phyloP scores from a whole-genome alignment of 2,329 filamentous ascomycete species.

The Alternaria ethzedia region DNA sequence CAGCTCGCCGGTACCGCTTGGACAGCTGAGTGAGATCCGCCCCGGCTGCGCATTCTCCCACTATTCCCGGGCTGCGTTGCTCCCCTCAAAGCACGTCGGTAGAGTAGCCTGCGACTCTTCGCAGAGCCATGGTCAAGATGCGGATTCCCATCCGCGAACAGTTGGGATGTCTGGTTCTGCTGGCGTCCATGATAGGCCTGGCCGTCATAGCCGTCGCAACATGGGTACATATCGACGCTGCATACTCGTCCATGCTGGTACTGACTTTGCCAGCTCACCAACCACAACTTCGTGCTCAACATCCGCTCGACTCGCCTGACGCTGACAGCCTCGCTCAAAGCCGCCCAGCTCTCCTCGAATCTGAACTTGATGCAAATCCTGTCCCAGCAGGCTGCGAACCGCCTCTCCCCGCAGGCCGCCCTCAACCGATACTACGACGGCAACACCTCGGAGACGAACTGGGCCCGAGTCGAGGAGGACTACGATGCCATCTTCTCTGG shows the following conservation, averaged over 20 bases:
- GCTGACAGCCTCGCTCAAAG: slow-evolving; percentile 85
- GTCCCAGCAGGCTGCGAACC: slow-evolving; percentile 73
- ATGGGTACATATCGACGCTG: slow-evolving; percentile 47
- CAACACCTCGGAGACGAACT: slow-evolving; percentile 64
- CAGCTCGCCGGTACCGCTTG: slow-evolving; percentile 12
- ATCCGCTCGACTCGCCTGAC: slow-evolving; percentile 68
- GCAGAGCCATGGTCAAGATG: slow-evolving; percentile 62
- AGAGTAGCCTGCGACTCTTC: not conserved
- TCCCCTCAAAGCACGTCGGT: slow-evolving; percentile 5
- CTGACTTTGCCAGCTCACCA: slow-evolving; percentile 57
- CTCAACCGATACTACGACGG: slow-evolving; percentile 61
- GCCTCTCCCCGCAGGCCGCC: slow-evolving; percentile 60
- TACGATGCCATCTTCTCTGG: slow-evolving; percentile 73
- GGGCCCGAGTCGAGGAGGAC: slow-evolving; percentile 67
- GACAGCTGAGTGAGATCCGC: not conserved
- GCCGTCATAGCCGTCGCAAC: slow-evolving; percentile 81
- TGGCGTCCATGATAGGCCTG: slow-evolving; percentile 75
- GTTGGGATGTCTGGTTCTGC: slow-evolving; percentile 78
- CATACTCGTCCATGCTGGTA: slow-evolving; percentile 6
- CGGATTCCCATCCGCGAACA: slow-evolving; percentile 88
- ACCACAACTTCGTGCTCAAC: slow-evolving; percentile 65
- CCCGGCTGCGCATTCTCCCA: not conserved
- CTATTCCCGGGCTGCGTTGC: slow-evolving; percentile 6
- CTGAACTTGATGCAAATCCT: slow-evolving; percentile 80
- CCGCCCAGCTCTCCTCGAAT: slow-evolving; percentile 78